Evolutionary conservation across 164 flowering plant species (phyloP).

Genomic region (Stephania japonica): DNA sequence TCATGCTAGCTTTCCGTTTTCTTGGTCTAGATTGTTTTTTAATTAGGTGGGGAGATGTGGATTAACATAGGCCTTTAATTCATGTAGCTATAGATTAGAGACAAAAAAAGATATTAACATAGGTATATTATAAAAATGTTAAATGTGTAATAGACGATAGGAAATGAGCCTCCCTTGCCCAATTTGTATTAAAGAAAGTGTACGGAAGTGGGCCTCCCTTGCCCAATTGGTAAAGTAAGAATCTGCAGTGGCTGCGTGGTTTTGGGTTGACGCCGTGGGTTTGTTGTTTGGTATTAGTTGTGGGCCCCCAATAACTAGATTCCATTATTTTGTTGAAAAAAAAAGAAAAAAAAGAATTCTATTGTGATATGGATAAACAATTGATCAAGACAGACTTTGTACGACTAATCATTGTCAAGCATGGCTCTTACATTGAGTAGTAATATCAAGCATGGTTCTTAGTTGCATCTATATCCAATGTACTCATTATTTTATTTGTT

Average conservation of each 20-base stretch:
- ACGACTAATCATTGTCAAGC: too few species aligned
- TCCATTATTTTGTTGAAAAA: background rate
- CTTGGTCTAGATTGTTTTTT: too few species aligned
- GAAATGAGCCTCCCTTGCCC: background rate
- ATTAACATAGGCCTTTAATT: background rate
- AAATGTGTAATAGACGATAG: too few species aligned
- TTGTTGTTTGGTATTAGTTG: background rate
- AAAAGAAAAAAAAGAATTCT: too few species aligned
- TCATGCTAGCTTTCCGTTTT: too few species aligned
- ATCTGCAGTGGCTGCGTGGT: background rate
- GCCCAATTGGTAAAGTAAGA: background rate
- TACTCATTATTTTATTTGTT: too few species aligned
- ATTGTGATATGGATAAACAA: too few species aligned
- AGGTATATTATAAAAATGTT: background rate
- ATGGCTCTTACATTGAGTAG: too few species aligned
- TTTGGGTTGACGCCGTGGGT: slow-evolving; percentile 4
- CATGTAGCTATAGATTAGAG: background rate
- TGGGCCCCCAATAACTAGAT: background rate
- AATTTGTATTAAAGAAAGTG: background rate
- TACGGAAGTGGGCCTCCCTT: background rate
- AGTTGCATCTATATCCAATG: too few species aligned
- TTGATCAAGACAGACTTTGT: too few species aligned
- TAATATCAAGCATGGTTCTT: too few species aligned
- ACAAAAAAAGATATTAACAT: background rate
- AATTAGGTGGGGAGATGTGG: background rate